Conservation (phyloP, 1,284 basidiomycete species). For the Leccinum subrobustum region DNA sequence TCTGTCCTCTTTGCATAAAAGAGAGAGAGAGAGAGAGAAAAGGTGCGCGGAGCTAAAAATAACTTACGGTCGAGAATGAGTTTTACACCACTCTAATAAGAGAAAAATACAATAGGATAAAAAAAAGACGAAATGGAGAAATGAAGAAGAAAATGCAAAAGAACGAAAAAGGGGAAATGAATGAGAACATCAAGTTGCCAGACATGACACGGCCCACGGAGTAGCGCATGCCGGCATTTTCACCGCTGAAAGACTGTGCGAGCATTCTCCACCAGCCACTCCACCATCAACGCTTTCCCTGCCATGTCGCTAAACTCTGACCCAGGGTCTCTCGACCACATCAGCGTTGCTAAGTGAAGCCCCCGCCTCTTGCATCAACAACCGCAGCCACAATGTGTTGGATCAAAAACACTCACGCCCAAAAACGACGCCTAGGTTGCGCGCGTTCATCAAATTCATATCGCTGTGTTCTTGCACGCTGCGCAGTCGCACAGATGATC, state of each 20-base stretch:
- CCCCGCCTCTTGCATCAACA: background rate
- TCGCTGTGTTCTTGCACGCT: conserved; percentile 72
- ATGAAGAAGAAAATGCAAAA: background rate
- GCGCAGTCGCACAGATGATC: conserved; percentile 5
- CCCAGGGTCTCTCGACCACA: conserved; percentile 84
- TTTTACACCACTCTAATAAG: conserved; percentile 17
- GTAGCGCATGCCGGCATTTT: background rate
- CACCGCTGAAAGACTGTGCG: conserved; percentile 49
- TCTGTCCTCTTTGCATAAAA: conserved; percentile 5
- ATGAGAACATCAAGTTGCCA: background rate
- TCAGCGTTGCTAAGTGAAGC: conserved; percentile 74
- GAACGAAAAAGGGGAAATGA: background rate
- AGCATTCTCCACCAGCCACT: conserved; percentile 93
- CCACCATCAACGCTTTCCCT: conserved; percentile 88
- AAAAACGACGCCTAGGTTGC: conserved; percentile 99
- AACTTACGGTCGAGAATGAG: conserved; percentile 21
- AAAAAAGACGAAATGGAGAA: background rate
- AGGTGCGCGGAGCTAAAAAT: conserved; percentile 7
- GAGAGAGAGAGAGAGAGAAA: conserved; percentile 3
- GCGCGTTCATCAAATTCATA: conserved; percentile 90
- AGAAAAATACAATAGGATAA: conserved; percentile 31
- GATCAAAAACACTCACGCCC: conserved; percentile 71
- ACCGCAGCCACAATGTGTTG: conserved; percentile 9
- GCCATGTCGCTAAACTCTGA: conserved; percentile 97
- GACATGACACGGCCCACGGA: background rate